Percentiles rank a stretch among this genome's conserved stretches.
These are phyloP conservation scores for Boletus vinaceobasis DNA, from an alignment of 768 basidiomycete species.

Conservation along the genomic window DNA sequence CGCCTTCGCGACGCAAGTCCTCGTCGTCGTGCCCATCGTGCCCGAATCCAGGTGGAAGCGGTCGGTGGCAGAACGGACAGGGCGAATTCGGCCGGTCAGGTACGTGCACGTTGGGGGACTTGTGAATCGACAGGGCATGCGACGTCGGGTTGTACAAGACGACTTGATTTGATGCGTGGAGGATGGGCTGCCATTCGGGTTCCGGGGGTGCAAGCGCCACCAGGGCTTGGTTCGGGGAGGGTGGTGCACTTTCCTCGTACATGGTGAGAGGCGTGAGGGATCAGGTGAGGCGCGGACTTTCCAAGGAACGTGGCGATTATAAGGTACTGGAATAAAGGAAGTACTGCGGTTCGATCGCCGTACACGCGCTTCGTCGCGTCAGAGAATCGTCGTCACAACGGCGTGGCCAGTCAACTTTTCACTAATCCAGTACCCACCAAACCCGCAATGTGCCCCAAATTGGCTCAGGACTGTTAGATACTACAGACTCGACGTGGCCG, in stretches of 20 bases:
- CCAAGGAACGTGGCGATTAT: background rate
- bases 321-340: background rate
- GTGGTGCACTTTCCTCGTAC: conserved; percentile 31
- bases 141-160: conserved; percentile 85
- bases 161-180: conserved; percentile 81
- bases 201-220: conserved; percentile 23
- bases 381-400: background rate
- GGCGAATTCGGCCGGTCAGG: conserved; percentile 26
- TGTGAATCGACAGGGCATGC: conserved; percentile 71
- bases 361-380: conserved; percentile 6
- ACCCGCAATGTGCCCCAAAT: background rate
- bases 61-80: conserved; percentile 77
- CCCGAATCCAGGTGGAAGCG: conserved; percentile 47
- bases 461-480: background rate
- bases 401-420: background rate
- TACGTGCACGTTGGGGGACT: conserved; percentile 24
- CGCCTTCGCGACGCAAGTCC: conserved; percentile 36
- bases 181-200: conserved; percentile 70
- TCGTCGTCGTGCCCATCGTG: conserved; percentile 23
- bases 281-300: background rate
- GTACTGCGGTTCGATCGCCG: background rate
- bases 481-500: background rate
- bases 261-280: conserved; percentile 8
- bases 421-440: background rate
- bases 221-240: conserved; percentile 32